Evolutionary conservation across 176 grass and related monocot species (phyloP).

Genomic region (Thalia dealbata): DNA sequence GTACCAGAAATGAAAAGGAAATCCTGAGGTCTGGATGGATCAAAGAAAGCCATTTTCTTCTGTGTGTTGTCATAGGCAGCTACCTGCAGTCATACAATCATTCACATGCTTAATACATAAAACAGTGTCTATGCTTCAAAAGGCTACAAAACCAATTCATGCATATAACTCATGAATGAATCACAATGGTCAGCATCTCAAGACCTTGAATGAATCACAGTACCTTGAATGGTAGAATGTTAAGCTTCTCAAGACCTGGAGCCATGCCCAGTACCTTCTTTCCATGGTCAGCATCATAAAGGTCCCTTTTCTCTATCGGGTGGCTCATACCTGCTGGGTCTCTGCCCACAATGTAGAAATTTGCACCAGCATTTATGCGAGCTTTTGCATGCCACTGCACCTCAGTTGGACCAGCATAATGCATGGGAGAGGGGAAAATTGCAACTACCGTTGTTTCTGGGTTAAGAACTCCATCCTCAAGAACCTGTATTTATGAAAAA

Average conservation of each 20-base stretch:
- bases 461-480: slow-evolving; percentile 88
- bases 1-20: slow-evolving; percentile 97
- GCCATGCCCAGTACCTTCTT: slow-evolving; percentile 95
- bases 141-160: no score
- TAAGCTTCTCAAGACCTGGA: slow-evolving; percentile 87
- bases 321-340: slow-evolving; percentile 94
- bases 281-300: slow-evolving; percentile 97
- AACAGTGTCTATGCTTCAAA: neutral
- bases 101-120: neutral
- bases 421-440: slow-evolving; percentile 97
- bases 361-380: slow-evolving; percentile 90
- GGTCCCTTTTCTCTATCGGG: slow-evolving; percentile 64
- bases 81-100: slow-evolving; percentile 36
- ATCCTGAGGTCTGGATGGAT: slow-evolving; percentile 88
- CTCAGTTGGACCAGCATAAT: slow-evolving; percentile 95
- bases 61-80: slow-evolving; percentile 83
- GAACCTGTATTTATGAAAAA: slow-evolving; percentile 41
- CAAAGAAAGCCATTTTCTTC: slow-evolving; percentile 92
- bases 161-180: neutral
- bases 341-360: slow-evolving; percentile 98
- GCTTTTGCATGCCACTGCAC: slow-evolving; percentile 98
- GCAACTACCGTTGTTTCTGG: slow-evolving; percentile 91
- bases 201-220: neutral
- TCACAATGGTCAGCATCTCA: neutral
- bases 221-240: slow-evolving; percentile 97